Evolutionary conservation across 345 rosid genomes (phyloP).

Genomic region (Bruguiera parviflora): DNA sequence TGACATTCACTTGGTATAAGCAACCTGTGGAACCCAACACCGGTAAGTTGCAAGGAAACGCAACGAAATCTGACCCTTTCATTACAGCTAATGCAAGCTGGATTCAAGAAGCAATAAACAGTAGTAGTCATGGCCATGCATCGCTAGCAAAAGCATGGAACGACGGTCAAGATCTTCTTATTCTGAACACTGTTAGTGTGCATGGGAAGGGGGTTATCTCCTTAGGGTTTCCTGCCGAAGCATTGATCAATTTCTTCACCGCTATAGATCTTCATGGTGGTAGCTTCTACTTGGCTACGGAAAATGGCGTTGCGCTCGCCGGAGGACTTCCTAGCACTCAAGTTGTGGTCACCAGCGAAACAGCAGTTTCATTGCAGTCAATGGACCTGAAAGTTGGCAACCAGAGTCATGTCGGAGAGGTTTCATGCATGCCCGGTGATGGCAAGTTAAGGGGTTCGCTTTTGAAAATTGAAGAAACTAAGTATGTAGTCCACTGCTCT

Average conservation of each 20-base stretch:
- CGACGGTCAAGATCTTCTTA: constrained; percentile 16
- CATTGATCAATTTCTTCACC: constrained; percentile 16
- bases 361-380: neutral
- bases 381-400: neutral
- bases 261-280: constrained; percentile 33
- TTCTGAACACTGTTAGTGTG: constrained; percentile 29
- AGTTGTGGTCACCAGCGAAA: neutral
- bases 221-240: constrained; percentile 34
- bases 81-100: constrained; percentile 20
- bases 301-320: constrained; percentile 27
- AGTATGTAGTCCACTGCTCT: constrained; percentile 33
- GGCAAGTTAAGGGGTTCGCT: neutral
- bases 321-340: constrained; percentile 8
- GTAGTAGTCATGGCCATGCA: constrained; percentile 24
- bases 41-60: constrained; percentile 36
- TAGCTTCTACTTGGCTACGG: constrained; percentile 37
- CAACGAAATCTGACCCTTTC: constrained; percentile 11
- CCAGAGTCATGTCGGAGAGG: neutral
- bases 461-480: constrained; percentile 11
- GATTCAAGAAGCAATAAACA: constrained; percentile 35
- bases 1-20: constrained; percentile 30
- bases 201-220: constrained; percentile 31
- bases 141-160: constrained; percentile 35
- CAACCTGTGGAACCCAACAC: constrained; percentile 34
- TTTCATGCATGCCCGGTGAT: constrained; percentile 21